These are phyloP conservation scores for Thuidium tamariscinum DNA, from an alignment of 225 moss, liverwort and hornwort genomes.

Conservation along the genomic window DNA sequence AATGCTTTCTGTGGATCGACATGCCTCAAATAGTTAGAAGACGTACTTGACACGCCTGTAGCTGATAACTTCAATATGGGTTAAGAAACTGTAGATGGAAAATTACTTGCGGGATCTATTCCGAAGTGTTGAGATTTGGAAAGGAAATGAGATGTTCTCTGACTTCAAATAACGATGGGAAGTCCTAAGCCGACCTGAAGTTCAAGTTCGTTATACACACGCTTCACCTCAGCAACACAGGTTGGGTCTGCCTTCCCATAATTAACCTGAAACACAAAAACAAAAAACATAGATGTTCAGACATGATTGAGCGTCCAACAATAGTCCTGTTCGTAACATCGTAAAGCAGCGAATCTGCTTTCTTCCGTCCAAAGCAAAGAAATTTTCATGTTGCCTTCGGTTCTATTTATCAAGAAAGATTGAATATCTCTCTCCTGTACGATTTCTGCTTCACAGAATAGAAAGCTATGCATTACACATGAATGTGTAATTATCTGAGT, in stretches of 20 bases:
- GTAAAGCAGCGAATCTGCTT: not conserved
- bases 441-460: not conserved
- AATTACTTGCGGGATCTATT: not conserved
- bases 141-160: not conserved
- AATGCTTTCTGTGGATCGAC: constrained; percentile 50
- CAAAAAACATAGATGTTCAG: not conserved
- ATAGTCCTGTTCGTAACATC: not conserved
- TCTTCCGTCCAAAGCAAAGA: not conserved
- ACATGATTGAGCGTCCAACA: not conserved
- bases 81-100: not conserved
- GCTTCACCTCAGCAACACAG: constrained; percentile 65
- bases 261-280: constrained; percentile 37
- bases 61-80: not conserved
- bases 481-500: not conserved
- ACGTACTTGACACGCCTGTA: not conserved
- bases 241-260: constrained; percentile 80
- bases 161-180: not conserved
- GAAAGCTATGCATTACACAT: not conserved
- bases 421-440: not conserved
- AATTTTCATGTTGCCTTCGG: not conserved
- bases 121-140: not conserved
- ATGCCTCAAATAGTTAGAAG: not conserved
- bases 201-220: constrained; percentile 65
- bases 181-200: constrained; percentile 45
- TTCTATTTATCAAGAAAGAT: not conserved